These are phyloP conservation scores for Curvularia spicifera DNA, from an alignment of 2,329 filamentous ascomycete species.

Conservation along the genomic window DNA sequence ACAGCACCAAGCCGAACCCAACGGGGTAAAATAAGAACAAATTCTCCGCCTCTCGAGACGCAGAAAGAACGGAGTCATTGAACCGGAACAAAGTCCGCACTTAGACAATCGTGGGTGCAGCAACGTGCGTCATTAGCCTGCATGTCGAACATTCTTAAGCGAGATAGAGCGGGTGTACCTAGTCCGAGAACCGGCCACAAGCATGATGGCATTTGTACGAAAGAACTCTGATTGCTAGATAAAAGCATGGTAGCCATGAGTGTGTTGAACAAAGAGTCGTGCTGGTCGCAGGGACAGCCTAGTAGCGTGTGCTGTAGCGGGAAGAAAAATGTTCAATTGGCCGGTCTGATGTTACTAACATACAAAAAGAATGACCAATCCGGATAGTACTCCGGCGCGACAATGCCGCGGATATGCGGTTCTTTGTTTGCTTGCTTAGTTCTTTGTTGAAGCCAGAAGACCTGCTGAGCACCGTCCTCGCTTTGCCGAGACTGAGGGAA, in stretches of 20 bases:
- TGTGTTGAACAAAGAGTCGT: background rate
- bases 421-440: background rate
- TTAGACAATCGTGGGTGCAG: conserved; percentile 31
- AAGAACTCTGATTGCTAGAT: conserved; percentile 1
- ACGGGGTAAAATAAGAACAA: background rate
- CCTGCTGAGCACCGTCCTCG: background rate
- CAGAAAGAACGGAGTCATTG: conserved; percentile 23
- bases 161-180: conserved; percentile 27
- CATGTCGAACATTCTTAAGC: conserved; percentile 30
- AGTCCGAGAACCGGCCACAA: conserved; percentile 28
- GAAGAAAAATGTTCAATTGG: background rate
- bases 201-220: conserved; percentile 13
- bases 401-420: background rate
- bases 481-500: background rate
- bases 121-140: conserved; percentile 37
- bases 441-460: background rate
- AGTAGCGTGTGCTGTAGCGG: background rate
- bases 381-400: background rate
- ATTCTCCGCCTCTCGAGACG: conserved; percentile 8
- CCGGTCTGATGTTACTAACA: background rate
- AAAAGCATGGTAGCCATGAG: background rate
- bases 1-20: background rate
- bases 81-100: conserved; percentile 34
- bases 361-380: background rate
- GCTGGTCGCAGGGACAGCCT: background rate